Evolutionary conservation across 2,329 filamentous ascomycete species (phyloP).

Genomic region (Blumeria graminis): DNA sequence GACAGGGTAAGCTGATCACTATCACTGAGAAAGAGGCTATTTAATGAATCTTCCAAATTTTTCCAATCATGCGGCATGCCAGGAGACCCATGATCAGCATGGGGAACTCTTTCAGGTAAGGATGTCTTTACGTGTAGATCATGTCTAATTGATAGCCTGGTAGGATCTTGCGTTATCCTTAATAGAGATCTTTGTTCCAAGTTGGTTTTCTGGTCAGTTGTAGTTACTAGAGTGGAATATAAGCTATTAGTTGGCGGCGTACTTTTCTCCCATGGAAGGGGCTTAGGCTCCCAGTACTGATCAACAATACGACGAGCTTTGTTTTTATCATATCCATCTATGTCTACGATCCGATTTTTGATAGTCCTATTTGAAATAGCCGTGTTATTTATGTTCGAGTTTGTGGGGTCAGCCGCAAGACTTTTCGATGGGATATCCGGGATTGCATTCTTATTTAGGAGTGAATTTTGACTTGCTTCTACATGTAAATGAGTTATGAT

Average conservation of each 20-base stretch:
- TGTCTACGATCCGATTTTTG: neutral
- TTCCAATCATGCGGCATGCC: neutral
- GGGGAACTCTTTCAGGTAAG: neutral
- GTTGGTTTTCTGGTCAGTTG: neutral
- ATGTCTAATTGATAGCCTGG: neutral
- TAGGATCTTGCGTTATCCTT: neutral
- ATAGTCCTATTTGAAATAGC: neutral
- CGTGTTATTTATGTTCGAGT: neutral
- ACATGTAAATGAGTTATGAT: neutral
- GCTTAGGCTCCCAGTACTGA: neutral
- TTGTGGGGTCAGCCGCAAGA: neutral
- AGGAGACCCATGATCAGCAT: neutral
- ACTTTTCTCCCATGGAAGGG: neutral
- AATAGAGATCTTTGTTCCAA: neutral
- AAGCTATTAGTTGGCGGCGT: neutral
- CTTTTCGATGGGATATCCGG: neutral
- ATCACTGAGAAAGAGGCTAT: neutral
- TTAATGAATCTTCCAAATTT: neutral
- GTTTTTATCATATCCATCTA: neutral
- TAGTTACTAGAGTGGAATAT: neutral
- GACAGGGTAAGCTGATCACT: neutral
- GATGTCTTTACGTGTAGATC: neutral
- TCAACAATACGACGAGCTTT: neutral
- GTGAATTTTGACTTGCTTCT: neutral
- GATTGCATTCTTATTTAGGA: neutral